Conservation (phyloP, 768 basidiomycete genomes). For the Tylopilus felleus region DNA sequence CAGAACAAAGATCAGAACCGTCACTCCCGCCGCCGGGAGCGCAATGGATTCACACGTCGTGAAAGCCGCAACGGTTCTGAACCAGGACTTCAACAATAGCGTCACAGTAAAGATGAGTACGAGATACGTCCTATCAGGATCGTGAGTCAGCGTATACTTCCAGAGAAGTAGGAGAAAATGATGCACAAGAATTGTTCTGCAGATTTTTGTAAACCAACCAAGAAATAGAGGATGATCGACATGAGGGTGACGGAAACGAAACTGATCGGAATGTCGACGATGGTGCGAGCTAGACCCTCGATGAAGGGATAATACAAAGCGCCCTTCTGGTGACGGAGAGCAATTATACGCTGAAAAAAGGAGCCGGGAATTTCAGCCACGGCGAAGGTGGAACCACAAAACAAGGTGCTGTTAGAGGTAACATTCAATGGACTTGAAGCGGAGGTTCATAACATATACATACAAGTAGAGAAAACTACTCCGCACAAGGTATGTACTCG, state of each 20-base stretch:
- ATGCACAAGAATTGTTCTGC: conserved; percentile 20
- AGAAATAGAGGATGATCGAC: conserved; percentile 15
- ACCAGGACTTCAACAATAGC: conserved; percentile 70
- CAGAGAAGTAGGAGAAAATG: too few species aligned
- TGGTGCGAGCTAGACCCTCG: conserved; percentile 40
- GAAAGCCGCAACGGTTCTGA: conserved; percentile 58
- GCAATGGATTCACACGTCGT: conserved; percentile 54
- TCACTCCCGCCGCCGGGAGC: conserved; percentile 28
- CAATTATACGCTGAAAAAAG: conserved; percentile 42
- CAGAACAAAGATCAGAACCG: conserved; percentile 38
- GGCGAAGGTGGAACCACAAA: conserved; percentile 50
- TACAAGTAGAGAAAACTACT: conserved; percentile 78
- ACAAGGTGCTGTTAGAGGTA: conserved; percentile 36
- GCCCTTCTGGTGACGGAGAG: conserved; percentile 39
- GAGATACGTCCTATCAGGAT: conserved; percentile 49
- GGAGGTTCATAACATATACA: conserved; percentile 14
- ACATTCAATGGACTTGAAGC: background rate
- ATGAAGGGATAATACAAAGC: conserved; percentile 51
- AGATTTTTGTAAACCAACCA: conserved; percentile 19
- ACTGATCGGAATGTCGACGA: conserved; percentile 46
- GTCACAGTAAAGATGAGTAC: conserved; percentile 53
- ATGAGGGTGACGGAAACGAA: conserved; percentile 16
- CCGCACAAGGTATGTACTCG: conserved; percentile 44
- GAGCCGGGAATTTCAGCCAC: conserved; percentile 53
- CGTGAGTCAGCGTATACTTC: conserved; percentile 39